Conservation (phyloP, 768 basidiomycete genomes). For the Termitomyces sp. region DNA sequence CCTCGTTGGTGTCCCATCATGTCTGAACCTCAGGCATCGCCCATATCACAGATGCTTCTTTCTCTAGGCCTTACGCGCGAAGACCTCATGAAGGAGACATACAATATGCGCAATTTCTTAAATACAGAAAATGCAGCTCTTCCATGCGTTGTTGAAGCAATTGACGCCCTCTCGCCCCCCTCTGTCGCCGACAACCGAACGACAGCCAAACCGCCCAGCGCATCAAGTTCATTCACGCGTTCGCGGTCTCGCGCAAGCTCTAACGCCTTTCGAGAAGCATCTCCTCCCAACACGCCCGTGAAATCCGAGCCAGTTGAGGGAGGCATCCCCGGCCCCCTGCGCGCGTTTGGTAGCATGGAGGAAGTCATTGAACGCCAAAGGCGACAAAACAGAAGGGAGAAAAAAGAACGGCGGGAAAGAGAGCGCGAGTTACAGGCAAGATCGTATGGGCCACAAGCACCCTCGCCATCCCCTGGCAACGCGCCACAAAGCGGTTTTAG, state of each 20-base stretch:
- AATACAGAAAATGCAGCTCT: constrained; percentile 49
- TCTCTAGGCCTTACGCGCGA: constrained; percentile 76
- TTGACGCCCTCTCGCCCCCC: constrained; percentile 31
- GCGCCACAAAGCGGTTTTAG: constrained; percentile 45
- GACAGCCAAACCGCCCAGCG: constrained; percentile 34
- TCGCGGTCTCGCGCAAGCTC: constrained; percentile 46
- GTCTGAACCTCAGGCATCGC: constrained; percentile 50
- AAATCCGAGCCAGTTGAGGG: constrained; percentile 61
- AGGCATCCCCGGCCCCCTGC: constrained; percentile 36
- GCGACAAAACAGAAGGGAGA: constrained; percentile 53
- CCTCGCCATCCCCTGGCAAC: constrained; percentile 53
- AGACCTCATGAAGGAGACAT: constrained; percentile 67
- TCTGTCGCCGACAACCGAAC: constrained; percentile 34
- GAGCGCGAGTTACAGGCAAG: constrained; percentile 44
- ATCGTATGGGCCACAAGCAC: constrained; percentile 31
- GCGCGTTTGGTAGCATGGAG: constrained; percentile 75
- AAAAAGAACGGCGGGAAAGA: constrained; percentile 44
- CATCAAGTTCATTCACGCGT: constrained; percentile 38
- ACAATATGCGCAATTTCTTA: constrained; percentile 80
- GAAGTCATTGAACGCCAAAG: constrained; percentile 73
- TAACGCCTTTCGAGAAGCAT: constrained; percentile 49
- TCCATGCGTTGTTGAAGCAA: constrained; percentile 43
- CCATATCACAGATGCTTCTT: constrained; percentile 70
- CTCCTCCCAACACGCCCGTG: constrained; percentile 60
- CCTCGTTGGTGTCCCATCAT: constrained; percentile 27